These are phyloP conservation scores for Penicillium waksmanii DNA, from an alignment of 495 filamentous ascomycete species.

Conservation along the genomic window DNA sequence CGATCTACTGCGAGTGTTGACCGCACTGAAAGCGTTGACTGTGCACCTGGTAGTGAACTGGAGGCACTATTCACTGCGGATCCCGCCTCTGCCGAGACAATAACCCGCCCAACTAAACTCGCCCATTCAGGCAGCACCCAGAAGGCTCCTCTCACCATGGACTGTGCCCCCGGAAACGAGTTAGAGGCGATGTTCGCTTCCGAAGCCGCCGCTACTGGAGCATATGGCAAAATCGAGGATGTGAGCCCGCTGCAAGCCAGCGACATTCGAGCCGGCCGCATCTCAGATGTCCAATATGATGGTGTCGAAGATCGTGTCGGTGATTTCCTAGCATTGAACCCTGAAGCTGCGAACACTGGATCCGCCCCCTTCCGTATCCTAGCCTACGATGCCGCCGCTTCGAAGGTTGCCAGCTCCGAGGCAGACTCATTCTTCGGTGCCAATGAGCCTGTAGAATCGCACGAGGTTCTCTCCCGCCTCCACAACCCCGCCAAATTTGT, in stretches of 20 bases:
- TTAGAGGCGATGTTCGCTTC: slow-evolving; percentile 16
- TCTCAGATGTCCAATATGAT: slow-evolving; percentile 38
- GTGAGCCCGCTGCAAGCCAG: slow-evolving; percentile 49
- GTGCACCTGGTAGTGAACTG: slow-evolving; percentile 18
- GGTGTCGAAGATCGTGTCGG: slow-evolving; percentile 23
- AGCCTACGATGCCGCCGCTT: slow-evolving; percentile 69
- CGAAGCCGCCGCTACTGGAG: slow-evolving; percentile 9
- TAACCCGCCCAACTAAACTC: neutral
- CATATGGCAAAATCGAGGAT: slow-evolving; percentile 34
- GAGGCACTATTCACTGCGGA: slow-evolving; percentile 13
- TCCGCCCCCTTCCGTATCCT: slow-evolving; percentile 69
- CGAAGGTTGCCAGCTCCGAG: slow-evolving; percentile 62
- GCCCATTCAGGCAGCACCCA: slow-evolving; percentile 2
- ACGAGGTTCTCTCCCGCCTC: slow-evolving; percentile 67
- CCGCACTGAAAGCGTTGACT: slow-evolving; percentile 1
- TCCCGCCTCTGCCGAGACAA: slow-evolving; percentile 4
- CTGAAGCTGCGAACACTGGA: neutral
- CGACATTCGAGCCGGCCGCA: slow-evolving; percentile 53
- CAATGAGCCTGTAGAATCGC: slow-evolving; percentile 52
- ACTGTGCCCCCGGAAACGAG: slow-evolving; percentile 17
- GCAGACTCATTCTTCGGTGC: slow-evolving; percentile 59
- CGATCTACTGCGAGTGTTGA: neutral
- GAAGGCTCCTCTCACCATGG: slow-evolving; percentile 7
- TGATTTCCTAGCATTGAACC: slow-evolving; percentile 15
- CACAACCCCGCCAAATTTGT: slow-evolving; percentile 74